Conservation (phyloP, 2,329 filamentous ascomycete genomes). For the Teratosphaeria pseudoeucalypti region DNA sequence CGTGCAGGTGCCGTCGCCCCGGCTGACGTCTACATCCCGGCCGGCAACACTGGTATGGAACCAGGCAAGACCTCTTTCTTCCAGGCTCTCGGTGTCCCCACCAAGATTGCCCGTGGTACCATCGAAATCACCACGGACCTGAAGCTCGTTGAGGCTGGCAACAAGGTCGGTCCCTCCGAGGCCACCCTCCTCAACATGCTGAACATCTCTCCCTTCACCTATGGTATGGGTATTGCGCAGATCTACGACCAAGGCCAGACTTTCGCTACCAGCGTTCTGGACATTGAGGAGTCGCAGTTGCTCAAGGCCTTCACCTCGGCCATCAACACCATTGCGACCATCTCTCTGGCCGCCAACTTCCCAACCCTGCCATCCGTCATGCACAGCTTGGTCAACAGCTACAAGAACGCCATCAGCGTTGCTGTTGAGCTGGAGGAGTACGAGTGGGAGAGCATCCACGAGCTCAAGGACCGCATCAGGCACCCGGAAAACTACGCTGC, state of each 20-base stretch:
- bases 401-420: conserved; percentile 92
- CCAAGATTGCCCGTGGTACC: conserved; percentile 99
- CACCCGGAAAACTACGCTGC: conserved; percentile 76
- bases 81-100: conserved; percentile 99
- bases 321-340: conserved; percentile 74
- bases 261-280: conserved; percentile 76
- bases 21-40: conserved; percentile 84
- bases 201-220: conserved; percentile 99
- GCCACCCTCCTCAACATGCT: conserved; percentile 98
- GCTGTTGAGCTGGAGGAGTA: conserved; percentile 74
- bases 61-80: conserved; percentile 99
- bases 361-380: conserved; percentile 91
- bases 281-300: conserved; percentile 91
- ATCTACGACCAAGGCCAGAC: conserved; percentile 97
- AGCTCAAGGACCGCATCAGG: conserved; percentile 98
- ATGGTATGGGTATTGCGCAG: conserved; percentile 92
- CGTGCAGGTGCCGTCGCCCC: conserved; percentile 96
- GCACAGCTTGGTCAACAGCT: conserved; percentile 91
- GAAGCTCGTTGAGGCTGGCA: conserved; percentile 88
- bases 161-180: conserved; percentile 97
- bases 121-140: conserved; percentile 98
- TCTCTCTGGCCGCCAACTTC: conserved; percentile 89
- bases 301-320: conserved; percentile 71
- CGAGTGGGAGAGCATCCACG: conserved; percentile 89
- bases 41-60: conserved; percentile 99